phyloP scores from a whole-genome alignment of 495 filamentous ascomycete species.

The Aspergillus cavernicola region DNA sequence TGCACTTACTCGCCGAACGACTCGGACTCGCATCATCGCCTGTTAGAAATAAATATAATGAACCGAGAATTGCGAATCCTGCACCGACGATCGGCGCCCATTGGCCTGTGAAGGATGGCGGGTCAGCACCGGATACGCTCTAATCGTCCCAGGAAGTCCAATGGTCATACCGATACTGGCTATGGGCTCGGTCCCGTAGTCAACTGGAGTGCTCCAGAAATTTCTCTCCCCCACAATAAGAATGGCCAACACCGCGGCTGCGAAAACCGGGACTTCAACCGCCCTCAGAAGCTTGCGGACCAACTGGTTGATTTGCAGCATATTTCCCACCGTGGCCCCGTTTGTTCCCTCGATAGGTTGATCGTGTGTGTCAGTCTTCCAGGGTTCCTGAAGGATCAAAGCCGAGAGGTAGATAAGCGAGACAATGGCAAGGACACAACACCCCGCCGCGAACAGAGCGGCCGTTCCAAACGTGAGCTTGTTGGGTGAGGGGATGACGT shows the following conservation, averaged over 20 bases:
- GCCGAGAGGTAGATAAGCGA: neutral
- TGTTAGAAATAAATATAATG: conserved; percentile 1
- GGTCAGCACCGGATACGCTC: neutral
- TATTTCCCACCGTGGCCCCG: conserved; percentile 1
- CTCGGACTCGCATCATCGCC: neutral
- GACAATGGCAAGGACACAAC: neutral
- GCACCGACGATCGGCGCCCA: conserved; percentile 3
- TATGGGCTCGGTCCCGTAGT: neutral
- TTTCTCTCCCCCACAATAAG: neutral
- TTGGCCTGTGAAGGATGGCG: neutral
- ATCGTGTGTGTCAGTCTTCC: neutral
- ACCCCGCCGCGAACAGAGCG: neutral
- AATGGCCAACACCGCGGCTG: conserved; percentile 1
- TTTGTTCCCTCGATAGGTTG: neutral
- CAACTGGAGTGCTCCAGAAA: neutral
- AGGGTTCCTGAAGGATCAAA: neutral
- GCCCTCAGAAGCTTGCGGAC: neutral
- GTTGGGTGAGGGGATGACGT: neutral
- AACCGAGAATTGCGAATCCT: neutral
- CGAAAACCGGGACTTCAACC: conserved; percentile 4
- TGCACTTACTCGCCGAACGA: neutral
- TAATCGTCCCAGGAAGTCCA: neutral
- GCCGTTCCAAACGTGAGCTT: neutral
- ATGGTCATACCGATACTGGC: neutral
- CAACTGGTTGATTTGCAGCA: conserved; percentile 1